Base-by-base conservation (phyloP, 805 yeast species). In the Naumovozyma dairenensis region DNA sequence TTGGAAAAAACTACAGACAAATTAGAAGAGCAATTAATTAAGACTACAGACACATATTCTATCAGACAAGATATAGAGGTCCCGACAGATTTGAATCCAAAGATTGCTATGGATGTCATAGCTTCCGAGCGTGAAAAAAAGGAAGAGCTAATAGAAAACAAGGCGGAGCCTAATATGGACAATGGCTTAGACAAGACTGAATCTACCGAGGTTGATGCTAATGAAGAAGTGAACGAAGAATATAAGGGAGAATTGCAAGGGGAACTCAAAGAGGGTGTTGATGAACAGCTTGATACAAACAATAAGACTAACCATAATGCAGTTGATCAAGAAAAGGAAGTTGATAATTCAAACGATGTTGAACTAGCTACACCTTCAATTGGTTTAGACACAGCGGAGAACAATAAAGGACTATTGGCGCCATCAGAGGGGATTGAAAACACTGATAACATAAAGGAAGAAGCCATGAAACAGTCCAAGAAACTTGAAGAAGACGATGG, bases 181-280 rank as follows among this genome's bases (percentile, higher is more conserved):
- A 9, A 26, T 26, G 14, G 15, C n/a, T 13, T 10, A n/a, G n/a
- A n/a, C 29, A 14, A 10, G 16, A 13, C 9, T n/a, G 14, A 26
- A 26, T 10, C 29, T 10, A n/a, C n/a, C n/a, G n/a, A n/a, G n/a
- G 10, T n/a, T 10, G 29, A 14, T 10, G 29, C 16, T 9, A 13
- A 9, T 13, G 16, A 13, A 13, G 14, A 26, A 9, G 10, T 26
- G 13, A 14, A 26, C n/a, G 29, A 26, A 14, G 29, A 26, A 26
- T 13, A 9, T 10, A 13, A n/a, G n/a, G n/a, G n/a, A n/a, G n/a
- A n/a, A n/a, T n/a, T n/a, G n/a, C 25, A 22, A 16, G 34, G 36
- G 18, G 28, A 25, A n/a, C 31, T 36, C 5, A 13, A 28, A 21
- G 27, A 14, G 21, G 17, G n/a, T n/a, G n/a, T n/a, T n/a, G n/a